A percentile compares a stretch with the other conserved stretches of the same genome.
Conservation (phyloP, 192 early-diverging fungal genomes). For the Coemansia sp. region DNA sequence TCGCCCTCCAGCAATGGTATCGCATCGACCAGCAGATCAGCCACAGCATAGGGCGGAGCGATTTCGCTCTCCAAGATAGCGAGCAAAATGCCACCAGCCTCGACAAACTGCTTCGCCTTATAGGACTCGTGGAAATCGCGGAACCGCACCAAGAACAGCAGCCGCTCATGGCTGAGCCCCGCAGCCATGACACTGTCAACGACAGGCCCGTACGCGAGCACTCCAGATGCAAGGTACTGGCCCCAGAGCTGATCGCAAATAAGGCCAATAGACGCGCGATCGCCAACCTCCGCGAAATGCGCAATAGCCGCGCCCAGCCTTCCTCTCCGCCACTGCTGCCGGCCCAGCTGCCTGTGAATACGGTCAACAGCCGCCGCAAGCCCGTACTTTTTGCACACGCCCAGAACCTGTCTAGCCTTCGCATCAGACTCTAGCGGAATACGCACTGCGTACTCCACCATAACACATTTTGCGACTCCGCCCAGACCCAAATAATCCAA, state of each 20-base stretch:
- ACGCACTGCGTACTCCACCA: slow-evolving; percentile 48
- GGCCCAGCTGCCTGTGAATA: slow-evolving; percentile 55
- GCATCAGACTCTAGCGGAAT: slow-evolving; percentile 59
- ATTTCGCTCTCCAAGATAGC: slow-evolving; percentile 51
- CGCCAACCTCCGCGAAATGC: slow-evolving; percentile 62
- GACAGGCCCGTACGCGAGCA: slow-evolving; percentile 45
- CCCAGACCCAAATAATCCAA: slow-evolving; percentile 58
- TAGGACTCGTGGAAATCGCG: slow-evolving; percentile 63
- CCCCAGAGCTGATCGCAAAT: slow-evolving; percentile 64
- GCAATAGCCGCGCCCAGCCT: slow-evolving; percentile 63
- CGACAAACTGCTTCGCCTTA: slow-evolving; percentile 22
- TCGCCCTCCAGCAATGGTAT: slow-evolving; percentile 67
- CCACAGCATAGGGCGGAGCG: slow-evolving; percentile 59
- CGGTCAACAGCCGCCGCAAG: slow-evolving; percentile 37
- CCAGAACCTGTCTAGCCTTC: slow-evolving; percentile 59
- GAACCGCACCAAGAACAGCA: slow-evolving; percentile 63
- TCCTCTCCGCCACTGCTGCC: slow-evolving; percentile 59
- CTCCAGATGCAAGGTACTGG: slow-evolving; percentile 54
- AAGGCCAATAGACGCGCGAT: slow-evolving; percentile 51
- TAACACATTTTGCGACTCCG: neutral
- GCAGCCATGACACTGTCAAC: slow-evolving; percentile 44
- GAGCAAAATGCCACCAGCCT: slow-evolving; percentile 57
- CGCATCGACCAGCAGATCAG: slow-evolving; percentile 60
- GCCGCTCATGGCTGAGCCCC: slow-evolving; percentile 36
- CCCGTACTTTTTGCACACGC: slow-evolving; percentile 52